Evolutionary conservation across 2,329 filamentous ascomycete species (phyloP), one percentile per base, ranked within the genome.

Genomic region (Cladophialophora immunda): DNA sequence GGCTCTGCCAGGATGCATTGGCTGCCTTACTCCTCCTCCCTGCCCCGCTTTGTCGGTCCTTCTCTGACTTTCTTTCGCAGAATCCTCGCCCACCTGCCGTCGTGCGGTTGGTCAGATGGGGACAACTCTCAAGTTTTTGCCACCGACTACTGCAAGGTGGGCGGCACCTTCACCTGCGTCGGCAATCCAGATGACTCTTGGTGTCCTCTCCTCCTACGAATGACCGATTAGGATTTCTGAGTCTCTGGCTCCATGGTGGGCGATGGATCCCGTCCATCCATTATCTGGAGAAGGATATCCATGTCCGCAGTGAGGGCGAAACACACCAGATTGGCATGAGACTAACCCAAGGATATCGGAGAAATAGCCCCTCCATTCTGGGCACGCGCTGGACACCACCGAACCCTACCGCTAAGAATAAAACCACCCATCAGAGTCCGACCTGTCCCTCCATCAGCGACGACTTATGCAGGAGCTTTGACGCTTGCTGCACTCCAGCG

Each of bases 381-480:
- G 52, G 52, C 29, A 32, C 52, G 19, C 32, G n/a, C 29, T 55
- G 19, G 15, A n/a, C 25, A 54, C 38, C 38, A 45, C n/a, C 22
- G 5, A n/a, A 45, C 22, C 50, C 52, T 30, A 30, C 27, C 52
- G 25, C 52, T 34, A 55, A 55, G 52, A 55, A 55, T n/a, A 36
- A 2, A 7, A 61, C 41, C 34, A 34, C 57, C 65, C 58, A 45
- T 67, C 58, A 65, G 30, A 55, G 7, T 57, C 25, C 61, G 22
- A 27, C 30, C 27, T 41, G n/a, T 19, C 62, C 67, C 60, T 34
- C 62, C 58, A 56, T 58, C 9, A 60, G 32, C 6, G 32, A 41
- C 58, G 53, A 13, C 62, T 67, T 62, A 65, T 70, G 68, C 68
- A 70, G 68, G 68, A 65, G 64, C 61, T 65, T 68, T 11, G 45